Evolutionary conservation across 2,329 filamentous ascomycete genomes (phyloP).

Genomic region (Fusarium sp.): DNA sequence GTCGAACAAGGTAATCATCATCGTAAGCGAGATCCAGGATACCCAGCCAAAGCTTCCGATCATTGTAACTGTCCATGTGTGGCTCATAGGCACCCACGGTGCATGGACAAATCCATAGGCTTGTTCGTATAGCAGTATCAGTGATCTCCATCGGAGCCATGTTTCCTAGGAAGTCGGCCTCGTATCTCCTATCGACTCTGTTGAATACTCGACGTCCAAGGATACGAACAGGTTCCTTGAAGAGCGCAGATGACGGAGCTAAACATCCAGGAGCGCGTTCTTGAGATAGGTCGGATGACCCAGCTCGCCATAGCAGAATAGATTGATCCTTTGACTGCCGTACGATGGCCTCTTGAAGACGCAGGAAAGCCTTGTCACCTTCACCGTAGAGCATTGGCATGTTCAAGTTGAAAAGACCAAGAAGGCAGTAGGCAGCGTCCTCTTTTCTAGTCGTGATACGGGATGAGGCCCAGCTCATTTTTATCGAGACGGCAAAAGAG

Average conservation of each 20-base stretch:
- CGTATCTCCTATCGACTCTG: constrained; percentile 29
- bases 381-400: constrained; percentile 51
- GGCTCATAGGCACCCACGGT: constrained; percentile 3
- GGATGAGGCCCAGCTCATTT: constrained; percentile 49
- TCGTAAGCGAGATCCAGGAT: constrained; percentile 43
- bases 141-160: constrained; percentile 39
- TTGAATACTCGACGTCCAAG: constrained; percentile 39
- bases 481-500: constrained; percentile 44
- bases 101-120: constrained; percentile 44
- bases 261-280: constrained; percentile 34
- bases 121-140: constrained; percentile 36
- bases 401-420: constrained; percentile 50
- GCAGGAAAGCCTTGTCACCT: constrained; percentile 45
- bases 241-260: constrained; percentile 23
- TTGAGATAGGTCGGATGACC: neutral
- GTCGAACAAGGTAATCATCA: constrained; percentile 39
- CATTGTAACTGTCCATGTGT: neutral
- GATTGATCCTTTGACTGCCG: constrained; percentile 45
- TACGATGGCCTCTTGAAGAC: constrained; percentile 45
- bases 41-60: constrained; percentile 33
- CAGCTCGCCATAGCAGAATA: constrained; percentile 36
- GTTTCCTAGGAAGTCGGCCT: constrained; percentile 37
- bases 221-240: constrained; percentile 31
- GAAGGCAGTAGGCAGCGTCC: constrained; percentile 51
- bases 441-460: constrained; percentile 48